These are phyloP conservation scores for Vanrija pseudolonga DNA, from an alignment of 1,284 basidiomycete species.

Conservation along the genomic window DNA sequence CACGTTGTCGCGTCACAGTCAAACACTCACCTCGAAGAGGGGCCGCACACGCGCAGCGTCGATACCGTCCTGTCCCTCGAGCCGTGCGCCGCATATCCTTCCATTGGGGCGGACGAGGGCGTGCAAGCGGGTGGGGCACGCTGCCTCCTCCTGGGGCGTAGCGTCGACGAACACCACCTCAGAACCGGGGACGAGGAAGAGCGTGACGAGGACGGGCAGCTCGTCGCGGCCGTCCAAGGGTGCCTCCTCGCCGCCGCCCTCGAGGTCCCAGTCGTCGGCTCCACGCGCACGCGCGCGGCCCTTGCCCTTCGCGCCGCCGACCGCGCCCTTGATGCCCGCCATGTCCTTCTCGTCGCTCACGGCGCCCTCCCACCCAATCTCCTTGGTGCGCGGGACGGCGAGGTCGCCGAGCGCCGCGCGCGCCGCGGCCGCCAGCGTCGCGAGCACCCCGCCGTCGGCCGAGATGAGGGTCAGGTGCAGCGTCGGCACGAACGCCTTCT, in stretches of 20 bases:
- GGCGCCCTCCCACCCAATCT: slow-evolving; percentile 37
- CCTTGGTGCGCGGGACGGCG: slow-evolving; percentile 38
- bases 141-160: slow-evolving; percentile 42
- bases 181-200: slow-evolving; percentile 39
- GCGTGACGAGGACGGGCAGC: slow-evolving; percentile 43
- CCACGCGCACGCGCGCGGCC: slow-evolving; percentile 27
- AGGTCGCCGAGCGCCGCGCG: slow-evolving; percentile 44
- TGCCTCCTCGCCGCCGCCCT: slow-evolving; percentile 25
- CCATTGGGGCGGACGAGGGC: slow-evolving; percentile 34
- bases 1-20: slow-evolving; percentile 1
- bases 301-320: slow-evolving; percentile 33
- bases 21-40: slow-evolving; percentile 19
- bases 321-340: slow-evolving; percentile 46
- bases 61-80: slow-evolving; percentile 42
- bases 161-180: slow-evolving; percentile 43
- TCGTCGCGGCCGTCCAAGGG: slow-evolving; percentile 29
- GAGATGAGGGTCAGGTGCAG: slow-evolving; percentile 35
- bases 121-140: slow-evolving; percentile 44
- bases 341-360: slow-evolving; percentile 19
- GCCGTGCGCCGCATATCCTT: slow-evolving; percentile 41
- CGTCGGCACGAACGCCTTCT: slow-evolving; percentile 26
- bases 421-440: slow-evolving; percentile 36
- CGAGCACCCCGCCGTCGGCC: slow-evolving; percentile 31
- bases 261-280: slow-evolving; percentile 49
- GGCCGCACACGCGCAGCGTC: slow-evolving; percentile 26